Base-by-base conservation (phyloP, 441 rosid species). In the Daphne laureola region DNA sequence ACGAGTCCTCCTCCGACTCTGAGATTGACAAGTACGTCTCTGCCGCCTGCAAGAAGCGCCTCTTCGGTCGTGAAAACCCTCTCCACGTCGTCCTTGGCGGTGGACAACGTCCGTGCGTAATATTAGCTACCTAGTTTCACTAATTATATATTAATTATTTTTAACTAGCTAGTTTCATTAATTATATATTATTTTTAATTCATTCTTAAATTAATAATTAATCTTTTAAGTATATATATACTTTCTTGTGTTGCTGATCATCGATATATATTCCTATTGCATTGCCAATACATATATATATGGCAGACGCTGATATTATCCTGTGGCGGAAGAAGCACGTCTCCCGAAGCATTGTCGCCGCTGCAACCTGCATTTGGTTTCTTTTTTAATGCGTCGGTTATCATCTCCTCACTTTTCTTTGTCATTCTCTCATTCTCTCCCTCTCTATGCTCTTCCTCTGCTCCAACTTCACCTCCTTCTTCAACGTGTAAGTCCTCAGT, bases 31-130 rank as follows among this genome's bases (percentile, higher is more conserved):
- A 51, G 31, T 50, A 43, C 46, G 17, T 12, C 46, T 8, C 23
- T 51, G 53, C 54, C 49, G 41, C 42, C 66, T 5, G 31, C 65
- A 67, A 67, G 53, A 66, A 66, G 52, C 76, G 76, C 59, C 63
- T 81, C 58, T 78, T 81, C 42, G 75, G 82, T 43, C 79, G 83
- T 21, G 67, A 78, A 62, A 78, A 68, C 64, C 77, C 87, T 51
- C 58, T 81, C 14, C 83, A 81, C 51, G 51, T 73, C 26, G 66
- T 73, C 46, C 73, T 81, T 7, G 87, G 87, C 3, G 83, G 76
- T 8, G 87, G 83, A 43, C 73, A 78, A 67, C 27, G 87, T 79
- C 74, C 4, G 4, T 23, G 4, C 31, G n/a, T n/a, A n/a, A n/a
- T n/a, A n/a, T n/a, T n/a, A 27, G 35, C 35, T 27, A 7, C 0